A percentile compares a stretch with the other conserved stretches of the same genome.
phyloP scores from a whole-genome alignment of 306 rosid genomes.

The Luffa aegyptiaca region DNA sequence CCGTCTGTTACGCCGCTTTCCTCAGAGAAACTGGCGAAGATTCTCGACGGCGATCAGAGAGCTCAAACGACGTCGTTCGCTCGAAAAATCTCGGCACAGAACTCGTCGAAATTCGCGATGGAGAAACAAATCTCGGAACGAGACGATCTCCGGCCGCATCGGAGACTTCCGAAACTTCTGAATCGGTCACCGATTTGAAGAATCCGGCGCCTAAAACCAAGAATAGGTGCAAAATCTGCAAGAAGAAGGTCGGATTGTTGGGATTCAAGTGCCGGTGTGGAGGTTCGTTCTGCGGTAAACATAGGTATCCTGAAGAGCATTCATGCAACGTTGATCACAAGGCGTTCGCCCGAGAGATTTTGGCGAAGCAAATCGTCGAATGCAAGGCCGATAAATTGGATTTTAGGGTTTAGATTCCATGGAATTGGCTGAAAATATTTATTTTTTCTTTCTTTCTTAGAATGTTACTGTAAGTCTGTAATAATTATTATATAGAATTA shows the following conservation, averaged over 20 bases:
- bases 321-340: conserved; percentile 2
- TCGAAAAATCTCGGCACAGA: too few species aligned
- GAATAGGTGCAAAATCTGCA: conserved; percentile 8
- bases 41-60: not conserved
- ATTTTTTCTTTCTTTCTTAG: too few species aligned
- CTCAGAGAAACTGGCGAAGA: not conserved
- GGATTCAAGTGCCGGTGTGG: not conserved
- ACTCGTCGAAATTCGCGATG: not conserved
- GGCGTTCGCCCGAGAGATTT: not conserved
- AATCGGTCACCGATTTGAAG: too few species aligned
- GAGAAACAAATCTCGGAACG: not conserved
- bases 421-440: not conserved
- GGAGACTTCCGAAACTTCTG: not conserved
- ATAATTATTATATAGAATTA: too few species aligned
- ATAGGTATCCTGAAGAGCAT: conserved; percentile 2
- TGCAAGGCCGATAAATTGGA: conserved; percentile 8
- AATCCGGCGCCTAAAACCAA: not conserved
- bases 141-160: too few species aligned
- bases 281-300: too few species aligned
- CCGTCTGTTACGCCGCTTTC: conserved; percentile 6
- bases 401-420: not conserved
- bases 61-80: too few species aligned
- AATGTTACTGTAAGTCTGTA: too few species aligned
- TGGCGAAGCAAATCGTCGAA: not conserved
- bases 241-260: not conserved